These are phyloP conservation scores for Alternaria metachromatica DNA, from an alignment of 2,329 filamentous ascomycete genomes.

Conservation along the genomic window DNA sequence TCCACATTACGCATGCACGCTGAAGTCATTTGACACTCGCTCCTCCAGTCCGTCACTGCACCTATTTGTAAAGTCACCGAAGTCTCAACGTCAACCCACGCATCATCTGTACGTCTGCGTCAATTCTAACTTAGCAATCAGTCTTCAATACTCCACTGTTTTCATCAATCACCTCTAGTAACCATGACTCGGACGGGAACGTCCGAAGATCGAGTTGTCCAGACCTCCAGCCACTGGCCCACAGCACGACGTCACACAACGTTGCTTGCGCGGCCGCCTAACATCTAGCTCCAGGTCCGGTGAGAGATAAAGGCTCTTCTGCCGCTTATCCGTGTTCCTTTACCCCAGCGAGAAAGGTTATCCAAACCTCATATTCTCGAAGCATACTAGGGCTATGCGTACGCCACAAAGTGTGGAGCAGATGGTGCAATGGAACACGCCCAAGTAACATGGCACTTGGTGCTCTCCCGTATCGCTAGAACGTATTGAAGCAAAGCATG, in stretches of 20 bases:
- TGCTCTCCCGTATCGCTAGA: not conserved
- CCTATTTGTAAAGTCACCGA: not conserved
- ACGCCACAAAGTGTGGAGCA: not conserved
- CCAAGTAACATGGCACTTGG: not conserved
- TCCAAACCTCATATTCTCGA: conserved; percentile 1
- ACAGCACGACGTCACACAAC: conserved; percentile 9
- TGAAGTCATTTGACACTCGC: not conserved
- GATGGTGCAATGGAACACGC: not conserved
- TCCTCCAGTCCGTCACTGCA: not conserved
- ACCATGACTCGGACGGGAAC: not conserved
- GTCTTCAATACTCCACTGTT: not conserved
- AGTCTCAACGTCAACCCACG: not conserved
- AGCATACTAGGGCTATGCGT: not conserved
- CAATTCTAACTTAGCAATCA: not conserved
- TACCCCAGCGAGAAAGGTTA: not conserved
- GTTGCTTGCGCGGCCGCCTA: not conserved
- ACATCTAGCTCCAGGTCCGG: not conserved
- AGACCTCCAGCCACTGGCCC: not conserved
- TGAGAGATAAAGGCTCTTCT: not conserved
- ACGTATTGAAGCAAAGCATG: not conserved
- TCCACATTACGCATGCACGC: not conserved
- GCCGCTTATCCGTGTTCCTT: not conserved
- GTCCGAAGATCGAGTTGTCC: not conserved
- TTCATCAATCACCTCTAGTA: not conserved
- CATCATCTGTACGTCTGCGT: not conserved